Conservation (phyloP, 768 basidiomycete genomes). For the Fibroporia radiculosa region DNA sequence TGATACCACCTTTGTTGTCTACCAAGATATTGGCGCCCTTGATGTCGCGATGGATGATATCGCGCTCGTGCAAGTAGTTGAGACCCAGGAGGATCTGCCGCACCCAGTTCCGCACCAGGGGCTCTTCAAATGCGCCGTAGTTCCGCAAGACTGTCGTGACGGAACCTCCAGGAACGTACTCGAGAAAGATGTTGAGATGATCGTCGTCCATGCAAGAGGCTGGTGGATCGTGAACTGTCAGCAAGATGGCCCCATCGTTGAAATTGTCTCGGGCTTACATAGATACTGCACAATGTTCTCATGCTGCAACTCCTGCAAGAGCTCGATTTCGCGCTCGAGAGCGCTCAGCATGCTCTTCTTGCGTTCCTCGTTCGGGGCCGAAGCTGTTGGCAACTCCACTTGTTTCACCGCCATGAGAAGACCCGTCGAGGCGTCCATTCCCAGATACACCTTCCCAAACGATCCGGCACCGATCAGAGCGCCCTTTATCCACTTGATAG, state of each 20-base stretch:
- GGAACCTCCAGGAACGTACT: conserved; percentile 95
- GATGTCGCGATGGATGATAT: conserved; percentile 97
- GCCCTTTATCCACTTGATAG: conserved; percentile 94
- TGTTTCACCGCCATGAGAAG: conserved; percentile 97
- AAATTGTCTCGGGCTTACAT: conserved; percentile 43
- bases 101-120: conserved; percentile 86
- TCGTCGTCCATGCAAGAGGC: conserved; percentile 92
- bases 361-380: conserved; percentile 81
- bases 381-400: conserved; percentile 83
- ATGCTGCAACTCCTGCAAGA: conserved; percentile 87
- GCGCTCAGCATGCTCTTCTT: conserved; percentile 91
- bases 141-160: conserved; percentile 82
- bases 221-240: conserved; percentile 23
- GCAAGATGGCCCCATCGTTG: neutral
- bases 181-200: conserved; percentile 91
- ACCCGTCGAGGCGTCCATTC: conserved; percentile 88
- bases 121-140: conserved; percentile 93
- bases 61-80: conserved; percentile 85
- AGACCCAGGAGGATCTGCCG: conserved; percentile 86
- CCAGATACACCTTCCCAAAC: conserved; percentile 91
- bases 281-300: conserved; percentile 98
- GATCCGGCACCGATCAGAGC: conserved; percentile 93
- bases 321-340: conserved; percentile 88
- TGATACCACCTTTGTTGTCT: conserved; percentile 95
- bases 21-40: conserved; percentile 98